Conservation (phyloP, 1,139 yeast genomes). For the Yamadazyma atlantica region DNA sequence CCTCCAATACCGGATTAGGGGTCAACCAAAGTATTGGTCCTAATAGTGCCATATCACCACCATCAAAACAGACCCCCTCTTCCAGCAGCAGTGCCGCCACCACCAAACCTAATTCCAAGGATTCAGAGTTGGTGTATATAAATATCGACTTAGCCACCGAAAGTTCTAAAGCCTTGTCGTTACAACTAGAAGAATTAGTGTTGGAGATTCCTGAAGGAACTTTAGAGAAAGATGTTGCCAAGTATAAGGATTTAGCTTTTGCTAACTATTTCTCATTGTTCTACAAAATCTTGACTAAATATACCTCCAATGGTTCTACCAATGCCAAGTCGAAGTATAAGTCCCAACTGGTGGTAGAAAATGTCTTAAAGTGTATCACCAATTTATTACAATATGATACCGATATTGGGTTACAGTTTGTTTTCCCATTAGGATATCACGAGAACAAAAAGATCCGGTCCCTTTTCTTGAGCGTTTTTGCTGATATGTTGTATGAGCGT, state of each 20-base stretch:
- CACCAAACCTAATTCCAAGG: slow-evolving; percentile 12
- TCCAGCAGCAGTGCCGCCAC: slow-evolving; percentile 1
- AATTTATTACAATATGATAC: slow-evolving; percentile 71
- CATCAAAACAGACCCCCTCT: slow-evolving; percentile 7
- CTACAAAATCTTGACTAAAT: slow-evolving; percentile 67
- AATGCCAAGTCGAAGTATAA: slow-evolving; percentile 47
- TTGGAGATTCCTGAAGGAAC: slow-evolving; percentile 64
- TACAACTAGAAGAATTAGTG: slow-evolving; percentile 53
- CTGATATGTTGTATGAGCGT: slow-evolving; percentile 56
- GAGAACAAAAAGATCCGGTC: slow-evolving; percentile 62
- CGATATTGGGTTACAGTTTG: slow-evolving; percentile 75
- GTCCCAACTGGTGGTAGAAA: slow-evolving; percentile 55
- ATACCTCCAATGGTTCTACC: slow-evolving; percentile 31
- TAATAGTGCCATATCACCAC: neutral
- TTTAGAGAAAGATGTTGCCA: slow-evolving; percentile 53
- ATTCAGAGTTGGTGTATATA: slow-evolving; percentile 51
- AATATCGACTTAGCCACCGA: slow-evolving; percentile 68
- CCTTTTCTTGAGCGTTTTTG: slow-evolving; percentile 75
- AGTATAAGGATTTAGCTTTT: slow-evolving; percentile 64
- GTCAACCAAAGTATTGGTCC: neutral
- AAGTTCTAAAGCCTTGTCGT: slow-evolving; percentile 57
- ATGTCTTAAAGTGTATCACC: slow-evolving; percentile 67
- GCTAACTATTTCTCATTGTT: slow-evolving; percentile 72
- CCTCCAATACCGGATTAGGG: neutral
- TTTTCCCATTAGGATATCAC: slow-evolving; percentile 78